Base-by-base conservation (phyloP, 1,284 basidiomycete genomes). In the Irpex sp. region DNA sequence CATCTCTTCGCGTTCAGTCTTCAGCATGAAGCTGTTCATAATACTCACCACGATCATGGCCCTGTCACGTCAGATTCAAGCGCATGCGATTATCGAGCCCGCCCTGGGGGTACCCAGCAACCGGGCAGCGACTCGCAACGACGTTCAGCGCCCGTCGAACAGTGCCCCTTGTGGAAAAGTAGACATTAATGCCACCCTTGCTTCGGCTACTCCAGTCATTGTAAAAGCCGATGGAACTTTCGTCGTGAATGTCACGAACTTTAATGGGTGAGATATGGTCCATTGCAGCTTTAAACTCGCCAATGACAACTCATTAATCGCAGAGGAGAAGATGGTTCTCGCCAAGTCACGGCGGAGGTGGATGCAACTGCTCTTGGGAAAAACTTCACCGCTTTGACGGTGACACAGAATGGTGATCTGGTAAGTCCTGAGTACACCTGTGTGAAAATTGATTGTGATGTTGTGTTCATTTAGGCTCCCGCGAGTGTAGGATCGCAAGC, bases 301-400 rank as follows among this genome's bases (percentile, higher is more conserved):
- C 19, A 21, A 1, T 50, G 3, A 50, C 49, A 3, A 15, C 56
- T 56, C 46, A 47, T 43, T 21, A 39, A 50, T 31, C 54, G n/a
- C 58, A 81, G 78, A 51, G 78, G 78, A 51, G 60, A 64, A 3
- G 83, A 85, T 69, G 84, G 83, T 36, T 84, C 83, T 5, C 79
- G 81, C n/a, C 71, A 78, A 61, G 75, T 86, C 58, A 68, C 71
- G 1, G 76, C 74, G 1, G 11, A 59, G 47, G 71, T 81, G 33
- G 77, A 80, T 64, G 58, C 74, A 5, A 74, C 76, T 4, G 79
- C 75, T 33, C 72, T 72, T 1, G 79, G 79, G 19, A 74, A 70
- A 47, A 69, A 64, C 15, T 80, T 80, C 66, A 71, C 72, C 26
- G 64, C 73, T 13, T 77, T 71, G 0, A 75, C 71, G 15, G 72